A percentile compares a stretch with the other conserved stretches of the same genome.
Conservation (phyloP, 2,329 filamentous ascomycete genomes). For the Gliomastix tumulicola region DNA sequence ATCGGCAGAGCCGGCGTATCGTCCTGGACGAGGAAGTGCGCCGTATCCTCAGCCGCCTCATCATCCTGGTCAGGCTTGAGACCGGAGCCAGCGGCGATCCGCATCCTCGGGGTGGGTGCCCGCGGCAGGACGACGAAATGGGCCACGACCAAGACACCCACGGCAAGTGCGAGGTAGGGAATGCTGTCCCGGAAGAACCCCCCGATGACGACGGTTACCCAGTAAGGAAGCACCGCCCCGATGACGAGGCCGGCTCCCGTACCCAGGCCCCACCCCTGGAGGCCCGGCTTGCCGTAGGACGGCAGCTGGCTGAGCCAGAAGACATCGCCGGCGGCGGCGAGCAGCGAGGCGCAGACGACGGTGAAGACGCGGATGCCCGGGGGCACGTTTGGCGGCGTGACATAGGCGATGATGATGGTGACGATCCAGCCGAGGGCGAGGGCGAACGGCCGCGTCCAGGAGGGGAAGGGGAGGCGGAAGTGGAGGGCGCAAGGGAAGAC, state of each 20-base stretch:
- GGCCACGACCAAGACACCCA: constrained; percentile 15
- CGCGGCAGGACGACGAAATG: constrained; percentile 19
- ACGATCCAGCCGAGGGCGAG: constrained; percentile 18
- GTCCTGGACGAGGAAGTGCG: constrained; percentile 2
- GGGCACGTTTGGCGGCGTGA: constrained; percentile 23
- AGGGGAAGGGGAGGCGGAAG: constrained; percentile 9
- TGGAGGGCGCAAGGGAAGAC: constrained; percentile 17
- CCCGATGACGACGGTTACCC: constrained; percentile 17
- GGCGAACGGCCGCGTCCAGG: constrained; percentile 17
- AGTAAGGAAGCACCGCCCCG: constrained; percentile 18
- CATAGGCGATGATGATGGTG: constrained; percentile 15
- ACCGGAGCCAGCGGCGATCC: constrained; percentile 5
- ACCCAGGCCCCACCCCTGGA: constrained; percentile 26
- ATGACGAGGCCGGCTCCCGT: constrained; percentile 19
- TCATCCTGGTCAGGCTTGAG: constrained; percentile 9
- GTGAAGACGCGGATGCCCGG: constrained; percentile 18
- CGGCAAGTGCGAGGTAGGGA: constrained; percentile 15
- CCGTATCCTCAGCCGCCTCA: constrained; percentile 7
- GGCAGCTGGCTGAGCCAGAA: constrained; percentile 20
- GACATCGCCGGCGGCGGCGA: constrained; percentile 20
- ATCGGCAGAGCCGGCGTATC: background rate
- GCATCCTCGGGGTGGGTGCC: constrained; percentile 6
- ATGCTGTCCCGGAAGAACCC: constrained; percentile 17
- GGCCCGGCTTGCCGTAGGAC: constrained; percentile 17
- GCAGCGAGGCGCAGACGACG: constrained; percentile 17